Conservation (phyloP, 1,284 basidiomycete genomes). For the Tranzscheliella williamsii region DNA sequence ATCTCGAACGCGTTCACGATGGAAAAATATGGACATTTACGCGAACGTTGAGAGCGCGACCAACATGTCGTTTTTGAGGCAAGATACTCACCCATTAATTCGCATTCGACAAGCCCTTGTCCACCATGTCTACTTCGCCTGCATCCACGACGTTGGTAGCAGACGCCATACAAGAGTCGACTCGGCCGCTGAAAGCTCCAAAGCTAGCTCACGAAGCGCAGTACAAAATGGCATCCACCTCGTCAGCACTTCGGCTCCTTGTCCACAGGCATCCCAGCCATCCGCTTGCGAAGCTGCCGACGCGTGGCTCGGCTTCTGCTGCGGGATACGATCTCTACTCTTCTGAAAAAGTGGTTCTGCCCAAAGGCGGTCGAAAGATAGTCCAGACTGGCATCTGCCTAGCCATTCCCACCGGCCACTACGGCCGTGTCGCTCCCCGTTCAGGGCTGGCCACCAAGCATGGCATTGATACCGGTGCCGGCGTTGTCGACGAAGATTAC, state of each 20-base stretch:
- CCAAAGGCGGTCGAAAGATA: constrained; percentile 74
- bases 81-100: too few species aligned
- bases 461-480: constrained; percentile 95
- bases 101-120: too few species aligned
- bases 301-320: constrained; percentile 79
- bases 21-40: too few species aligned
- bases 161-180: too few species aligned
- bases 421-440: constrained; percentile 92
- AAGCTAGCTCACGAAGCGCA: too few species aligned
- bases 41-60: too few species aligned
- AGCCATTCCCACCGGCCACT: constrained; percentile 87
- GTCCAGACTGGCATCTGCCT: constrained; percentile 88
- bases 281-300: constrained; percentile 79
- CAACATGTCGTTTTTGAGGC: too few species aligned
- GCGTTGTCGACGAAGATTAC: constrained; percentile 95
- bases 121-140: too few species aligned
- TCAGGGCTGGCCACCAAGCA: constrained; percentile 93
- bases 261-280: constrained; percentile 77
- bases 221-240: constrained; percentile 9
- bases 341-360: constrained; percentile 62
- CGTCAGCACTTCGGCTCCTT: constrained; percentile 67
- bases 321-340: constrained; percentile 95
- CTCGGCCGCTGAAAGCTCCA: too few species aligned
- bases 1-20: too few species aligned
- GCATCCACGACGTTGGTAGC: too few species aligned